These are phyloP conservation scores for Cercophora samala DNA, from an alignment of 495 filamentous ascomycete species.

Conservation along the genomic window DNA sequence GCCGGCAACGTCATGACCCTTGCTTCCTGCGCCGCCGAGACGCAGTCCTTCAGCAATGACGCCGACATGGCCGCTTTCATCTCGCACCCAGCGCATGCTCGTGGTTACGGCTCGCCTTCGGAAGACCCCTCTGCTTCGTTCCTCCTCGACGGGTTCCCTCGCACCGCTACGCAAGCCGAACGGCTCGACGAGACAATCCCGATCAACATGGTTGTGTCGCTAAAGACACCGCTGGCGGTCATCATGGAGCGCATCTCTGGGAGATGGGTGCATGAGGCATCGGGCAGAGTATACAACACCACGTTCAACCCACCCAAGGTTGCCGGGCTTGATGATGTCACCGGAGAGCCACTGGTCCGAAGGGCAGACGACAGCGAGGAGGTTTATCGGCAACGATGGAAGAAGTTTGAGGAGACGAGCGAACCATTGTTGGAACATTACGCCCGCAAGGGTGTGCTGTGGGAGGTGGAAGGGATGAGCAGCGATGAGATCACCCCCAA, in stretches of 20 bases:
- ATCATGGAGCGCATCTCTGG: constrained; percentile 85
- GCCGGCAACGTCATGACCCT: constrained; percentile 44
- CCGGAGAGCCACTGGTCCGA: constrained; percentile 80
- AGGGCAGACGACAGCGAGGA: constrained; percentile 82
- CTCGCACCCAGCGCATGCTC: constrained; percentile 38
- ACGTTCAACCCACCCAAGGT: constrained; percentile 84
- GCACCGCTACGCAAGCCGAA: constrained; percentile 74
- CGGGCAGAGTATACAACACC: constrained; percentile 89
- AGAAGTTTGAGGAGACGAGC: constrained; percentile 83
- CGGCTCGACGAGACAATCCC: constrained; percentile 75
- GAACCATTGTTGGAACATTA: constrained; percentile 85
- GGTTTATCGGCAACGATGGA: constrained; percentile 74
- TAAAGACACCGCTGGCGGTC: constrained; percentile 64
- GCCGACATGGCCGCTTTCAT: constrained; percentile 39
- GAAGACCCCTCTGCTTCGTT: constrained; percentile 80
- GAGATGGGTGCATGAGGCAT: constrained; percentile 91
- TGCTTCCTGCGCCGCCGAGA: constrained; percentile 30
- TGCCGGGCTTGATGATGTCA: constrained; percentile 81
- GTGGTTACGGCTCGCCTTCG: constrained; percentile 33
- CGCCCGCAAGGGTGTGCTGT: constrained; percentile 76
- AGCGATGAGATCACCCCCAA: constrained; percentile 92
- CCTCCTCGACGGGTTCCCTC: constrained; percentile 93
- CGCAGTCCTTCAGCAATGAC: constrained; percentile 22
- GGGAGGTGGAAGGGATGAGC: constrained; percentile 80
- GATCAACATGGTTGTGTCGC: constrained; percentile 82